Base-by-base conservation (phyloP, 2,329 filamentous ascomycete species). In the Xylariaceae sp. region DNA sequence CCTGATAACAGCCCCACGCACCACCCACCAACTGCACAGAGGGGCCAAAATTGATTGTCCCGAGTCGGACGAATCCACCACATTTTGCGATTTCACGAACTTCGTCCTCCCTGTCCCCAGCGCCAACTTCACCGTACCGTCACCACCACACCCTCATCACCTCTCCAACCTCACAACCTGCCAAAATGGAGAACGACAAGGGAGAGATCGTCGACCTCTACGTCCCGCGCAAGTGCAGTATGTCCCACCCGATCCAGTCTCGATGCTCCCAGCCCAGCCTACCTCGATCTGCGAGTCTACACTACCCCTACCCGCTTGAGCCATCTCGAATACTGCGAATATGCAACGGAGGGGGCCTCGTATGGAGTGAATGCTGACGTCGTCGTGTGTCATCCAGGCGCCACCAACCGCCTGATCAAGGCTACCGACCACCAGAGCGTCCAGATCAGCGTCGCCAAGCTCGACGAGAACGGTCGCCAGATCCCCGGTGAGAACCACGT, bases 131-230 rank as follows among this genome's bases (percentile, higher is more conserved):
- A 61, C 62, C 49, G 41, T 55, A 18, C 49, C 47, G 36, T 48
- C 33, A 49, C 39, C 43, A 47, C 63, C 64, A 66, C 62, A 57
- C 62, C 57, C 53, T 38, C 34, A 38, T 9, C 34, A 38, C 34
- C 13, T 38, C 16, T 38, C 34, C 34, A 14, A 38, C 4, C 34
- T 14, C 34, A 13, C 34, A 38, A 14, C 5, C 63, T 72, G 76
- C 71, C 73, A 92, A 84, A 80, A 99, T 97, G 94, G 94, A 99
- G 86, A 99, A 99, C 91, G 94, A 97, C 84, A 91, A 91, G 38
- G 93, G 93, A 82, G 91, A 97, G 80, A 92, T 97, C 81, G 94
- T 97, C 78, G 93, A 97, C 82, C 91, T 96, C 90, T 96, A 87
- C 79, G 87, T 78, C 65, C 55, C 53, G 85, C 77, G 92, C 92